Conservation (phyloP, 2,329 filamentous ascomycete species). For the Stagonosporopsis tanaceti region DNA sequence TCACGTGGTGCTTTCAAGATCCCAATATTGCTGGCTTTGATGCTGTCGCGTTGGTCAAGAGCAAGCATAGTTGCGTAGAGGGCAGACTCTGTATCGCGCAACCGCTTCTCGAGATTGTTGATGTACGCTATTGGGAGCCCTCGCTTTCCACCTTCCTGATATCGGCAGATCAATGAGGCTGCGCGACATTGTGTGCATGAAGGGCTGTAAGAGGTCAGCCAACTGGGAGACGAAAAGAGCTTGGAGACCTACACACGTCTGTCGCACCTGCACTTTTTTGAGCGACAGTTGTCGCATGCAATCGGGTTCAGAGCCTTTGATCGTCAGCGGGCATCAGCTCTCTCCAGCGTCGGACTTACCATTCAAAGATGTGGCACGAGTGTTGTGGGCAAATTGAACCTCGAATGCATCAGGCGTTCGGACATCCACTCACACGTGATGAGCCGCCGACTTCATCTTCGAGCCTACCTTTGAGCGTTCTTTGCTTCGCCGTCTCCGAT, state of each 20-base stretch:
- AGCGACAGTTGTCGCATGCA: conserved; percentile 38
- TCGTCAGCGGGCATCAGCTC: neutral
- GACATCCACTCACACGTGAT: conserved; percentile 1
- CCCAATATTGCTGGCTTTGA: conserved; percentile 1
- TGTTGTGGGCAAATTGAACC: neutral
- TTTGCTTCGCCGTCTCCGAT: neutral
- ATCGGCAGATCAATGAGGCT: conserved; percentile 27
- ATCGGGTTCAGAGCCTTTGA: conserved; percentile 30
- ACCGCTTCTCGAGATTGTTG: conserved; percentile 31
- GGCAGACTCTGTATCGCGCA: conserved; percentile 36
- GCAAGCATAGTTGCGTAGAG: conserved; percentile 27
- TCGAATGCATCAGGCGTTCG: neutral
- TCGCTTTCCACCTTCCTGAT: conserved; percentile 37
- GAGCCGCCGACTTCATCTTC: neutral
- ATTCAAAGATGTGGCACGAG: neutral
- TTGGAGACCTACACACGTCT: conserved; percentile 29
- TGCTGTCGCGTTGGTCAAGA: conserved; percentile 12
- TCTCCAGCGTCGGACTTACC: neutral
- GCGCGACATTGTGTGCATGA: conserved; percentile 34
- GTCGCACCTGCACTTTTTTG: conserved; percentile 42
- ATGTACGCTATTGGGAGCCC: conserved; percentile 40
- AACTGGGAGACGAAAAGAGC: neutral
- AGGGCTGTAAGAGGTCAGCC: conserved; percentile 25
- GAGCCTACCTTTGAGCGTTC: neutral
- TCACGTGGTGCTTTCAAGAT: conserved; percentile 10